A percentile compares a stretch with the other conserved stretches of the same genome.
Conservation (phyloP, 768 basidiomycete genomes). For the Porphyrellus cyaneotinctus region DNA sequence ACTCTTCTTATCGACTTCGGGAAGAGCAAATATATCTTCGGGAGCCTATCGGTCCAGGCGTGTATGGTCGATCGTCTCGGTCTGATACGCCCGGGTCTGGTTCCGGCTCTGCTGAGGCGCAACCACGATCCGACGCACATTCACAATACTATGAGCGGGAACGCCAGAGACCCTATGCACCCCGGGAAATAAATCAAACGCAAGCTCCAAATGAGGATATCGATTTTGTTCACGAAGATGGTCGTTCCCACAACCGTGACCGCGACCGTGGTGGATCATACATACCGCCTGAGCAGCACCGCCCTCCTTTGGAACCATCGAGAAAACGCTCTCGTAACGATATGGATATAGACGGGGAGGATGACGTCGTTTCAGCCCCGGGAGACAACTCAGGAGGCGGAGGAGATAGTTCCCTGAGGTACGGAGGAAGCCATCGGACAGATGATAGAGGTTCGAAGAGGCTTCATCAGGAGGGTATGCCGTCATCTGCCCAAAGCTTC, state of each 20-base stretch:
- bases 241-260: slow-evolving; percentile 35
- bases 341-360: slow-evolving; percentile 58
- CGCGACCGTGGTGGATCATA: slow-evolving; percentile 38
- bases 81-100: slow-evolving; percentile 57
- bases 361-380: slow-evolving; percentile 39
- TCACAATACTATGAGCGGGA: slow-evolving; percentile 50
- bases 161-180: slow-evolving; percentile 45
- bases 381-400: slow-evolving; percentile 28
- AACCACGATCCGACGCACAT: slow-evolving; percentile 47
- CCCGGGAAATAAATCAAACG: slow-evolving; percentile 46
- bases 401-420: slow-evolving; percentile 31
- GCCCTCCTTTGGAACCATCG: slow-evolving; percentile 39
- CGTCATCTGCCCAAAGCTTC: slow-evolving; percentile 23
- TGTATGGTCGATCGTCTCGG: slow-evolving; percentile 41
- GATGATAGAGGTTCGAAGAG: slow-evolving; percentile 58
- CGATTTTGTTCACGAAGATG: slow-evolving; percentile 55
- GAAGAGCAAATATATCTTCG: slow-evolving; percentile 29
- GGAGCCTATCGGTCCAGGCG: slow-evolving; percentile 29
- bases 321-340: slow-evolving; percentile 60
- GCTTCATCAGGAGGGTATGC: slow-evolving; percentile 46
- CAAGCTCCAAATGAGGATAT: slow-evolving; percentile 40
- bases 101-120: slow-evolving; percentile 46
- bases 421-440: slow-evolving; percentile 35
- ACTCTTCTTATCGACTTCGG: slow-evolving; percentile 28
- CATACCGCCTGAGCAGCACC: slow-evolving; percentile 35